Percentiles rank a stretch among this genome's conserved stretches.
Conservation (phyloP, 2,329 filamentous ascomycete genomes). For the Pseudodiploospora longispora region DNA sequence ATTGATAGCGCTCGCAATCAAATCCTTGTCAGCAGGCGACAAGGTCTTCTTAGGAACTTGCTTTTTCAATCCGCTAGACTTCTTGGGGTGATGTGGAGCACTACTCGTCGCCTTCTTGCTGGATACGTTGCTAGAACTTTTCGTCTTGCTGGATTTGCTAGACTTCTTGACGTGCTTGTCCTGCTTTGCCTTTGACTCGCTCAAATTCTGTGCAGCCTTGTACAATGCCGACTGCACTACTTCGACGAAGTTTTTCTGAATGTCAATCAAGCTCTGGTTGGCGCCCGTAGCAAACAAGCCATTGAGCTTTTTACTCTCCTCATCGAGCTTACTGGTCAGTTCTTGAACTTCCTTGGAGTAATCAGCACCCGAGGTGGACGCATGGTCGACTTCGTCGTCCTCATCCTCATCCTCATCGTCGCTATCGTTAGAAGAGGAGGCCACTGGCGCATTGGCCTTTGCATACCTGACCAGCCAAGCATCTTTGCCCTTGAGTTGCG, state of each 20-base stretch:
- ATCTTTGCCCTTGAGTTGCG: slow-evolving; percentile 69
- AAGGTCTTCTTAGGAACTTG: slow-evolving; percentile 41
- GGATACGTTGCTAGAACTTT: slow-evolving; percentile 23
- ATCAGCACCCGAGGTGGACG: slow-evolving; percentile 34
- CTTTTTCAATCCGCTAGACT: slow-evolving; percentile 35
- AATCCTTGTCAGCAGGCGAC: slow-evolving; percentile 77
- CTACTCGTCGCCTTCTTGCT: slow-evolving; percentile 36
- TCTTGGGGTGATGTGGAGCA: slow-evolving; percentile 24
- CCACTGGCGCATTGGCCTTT: slow-evolving; percentile 43
- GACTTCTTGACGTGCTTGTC: slow-evolving; percentile 53
- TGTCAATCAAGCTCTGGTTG: slow-evolving; percentile 44
- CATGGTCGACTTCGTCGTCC: slow-evolving; percentile 44
- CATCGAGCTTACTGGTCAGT: slow-evolving; percentile 42
- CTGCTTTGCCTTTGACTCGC: slow-evolving; percentile 36
- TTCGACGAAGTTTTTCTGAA: slow-evolving; percentile 54
- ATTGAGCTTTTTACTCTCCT: slow-evolving; percentile 52
- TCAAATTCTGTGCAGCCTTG: slow-evolving; percentile 60
- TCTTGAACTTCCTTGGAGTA: slow-evolving; percentile 40
- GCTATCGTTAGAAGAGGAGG: slow-evolving; percentile 55
- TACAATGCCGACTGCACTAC: slow-evolving; percentile 65
- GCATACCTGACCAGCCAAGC: slow-evolving; percentile 73
- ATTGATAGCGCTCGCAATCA: slow-evolving; percentile 80
- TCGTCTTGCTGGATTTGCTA: slow-evolving; percentile 51
- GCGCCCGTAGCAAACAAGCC: slow-evolving; percentile 40
- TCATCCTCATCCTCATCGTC: slow-evolving; percentile 67